These are phyloP conservation scores for Glebionis coronaria DNA, from an alignment of 129 eudicot genomes.

Conservation along the genomic window DNA sequence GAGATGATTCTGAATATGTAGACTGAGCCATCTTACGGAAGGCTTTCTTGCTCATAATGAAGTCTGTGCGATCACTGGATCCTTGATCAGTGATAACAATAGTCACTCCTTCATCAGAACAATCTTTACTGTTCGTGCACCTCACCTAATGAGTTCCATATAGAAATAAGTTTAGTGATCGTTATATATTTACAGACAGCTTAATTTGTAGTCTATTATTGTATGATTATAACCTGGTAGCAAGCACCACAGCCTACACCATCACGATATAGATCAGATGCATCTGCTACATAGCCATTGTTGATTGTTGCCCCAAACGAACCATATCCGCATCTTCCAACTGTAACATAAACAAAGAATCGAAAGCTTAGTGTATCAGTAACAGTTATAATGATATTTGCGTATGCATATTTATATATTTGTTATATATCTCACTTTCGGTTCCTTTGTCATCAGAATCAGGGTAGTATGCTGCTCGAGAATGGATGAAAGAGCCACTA, in stretches of 20 bases:
- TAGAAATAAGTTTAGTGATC: background rate
- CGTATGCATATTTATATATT: conserved; percentile 1
- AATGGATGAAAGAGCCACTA: conserved; percentile 54
- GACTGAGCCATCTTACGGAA: conserved; percentile 66
- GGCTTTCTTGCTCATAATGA: conserved; percentile 74
- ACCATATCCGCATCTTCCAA: conserved; percentile 71
- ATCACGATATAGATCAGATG: conserved; percentile 67
- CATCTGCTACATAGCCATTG: conserved; percentile 71
- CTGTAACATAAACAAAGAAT: conserved; percentile 36
- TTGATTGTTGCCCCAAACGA: conserved; percentile 71
- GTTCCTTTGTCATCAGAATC: conserved; percentile 74
- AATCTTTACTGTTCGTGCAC: conserved; percentile 59
- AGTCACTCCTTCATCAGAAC: conserved; percentile 72
- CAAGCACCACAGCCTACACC: conserved; percentile 93
- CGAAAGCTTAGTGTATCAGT: background rate
- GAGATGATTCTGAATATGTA: conserved; percentile 45
- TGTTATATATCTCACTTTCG: conserved; percentile 50
- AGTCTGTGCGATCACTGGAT: conserved; percentile 60
- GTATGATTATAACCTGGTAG: conserved; percentile 51
- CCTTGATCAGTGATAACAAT: conserved; percentile 80
- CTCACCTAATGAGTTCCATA: conserved; percentile 41
- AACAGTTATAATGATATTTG: conserved; percentile 7
- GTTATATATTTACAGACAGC: background rate
- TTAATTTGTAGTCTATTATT: background rate
- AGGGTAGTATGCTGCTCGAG: conserved; percentile 71